Evolutionary conservation across 1,139 yeast genomes (phyloP), one percentile per base, ranked within the genome.

Genomic region (Pichia sp.): DNA sequence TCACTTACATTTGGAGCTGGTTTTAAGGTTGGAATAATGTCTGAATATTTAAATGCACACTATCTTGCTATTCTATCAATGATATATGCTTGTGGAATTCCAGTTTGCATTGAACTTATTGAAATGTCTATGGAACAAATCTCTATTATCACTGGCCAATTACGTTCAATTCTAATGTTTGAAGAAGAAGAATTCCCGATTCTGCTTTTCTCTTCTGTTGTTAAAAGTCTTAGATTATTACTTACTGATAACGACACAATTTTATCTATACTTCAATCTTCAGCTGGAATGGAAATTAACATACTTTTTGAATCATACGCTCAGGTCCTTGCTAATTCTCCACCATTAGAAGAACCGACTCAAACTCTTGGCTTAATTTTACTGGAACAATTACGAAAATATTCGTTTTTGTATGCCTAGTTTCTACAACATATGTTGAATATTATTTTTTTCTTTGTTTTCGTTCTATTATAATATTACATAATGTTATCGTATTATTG

Each of bases 101-200:
- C 88, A 0, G 64, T 78, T 0, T 68, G 77, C 0, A 57, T 66
- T 0, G 76, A 78, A 48, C 56, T 79, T 27, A 64, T 68, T 1
- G 86, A 79, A 40, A 82, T 84, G 87, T 68, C 78, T 1, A 63
- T 68, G 3, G 90, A 83, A 55, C 65, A 73, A 47, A 56, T 83
- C 27, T 64, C 69, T 1, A 61, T 82, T 3, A 8, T 59, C 1
- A 11, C 40, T 4, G 54, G 48, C 5, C 55, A 46, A 33, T 27
- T 56, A 30, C 40, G 49, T 32, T 8, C 44, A 1, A 43, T 54
- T 5, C 48, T 40, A 10, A 39, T 42, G 2, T 29, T 30, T 1
- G 5, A 33, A 25, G 3, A 7, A 2, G 9, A 11, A 3, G 49
- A 44, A 2, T 54, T 53, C 31, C 52, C 53, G 5, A 36, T 18